A percentile compares a stretch with the other conserved stretches of the same genome.
Conservation (phyloP, 2,329 filamentous ascomycete species). For the Nannizziopsis barbatae region DNA sequence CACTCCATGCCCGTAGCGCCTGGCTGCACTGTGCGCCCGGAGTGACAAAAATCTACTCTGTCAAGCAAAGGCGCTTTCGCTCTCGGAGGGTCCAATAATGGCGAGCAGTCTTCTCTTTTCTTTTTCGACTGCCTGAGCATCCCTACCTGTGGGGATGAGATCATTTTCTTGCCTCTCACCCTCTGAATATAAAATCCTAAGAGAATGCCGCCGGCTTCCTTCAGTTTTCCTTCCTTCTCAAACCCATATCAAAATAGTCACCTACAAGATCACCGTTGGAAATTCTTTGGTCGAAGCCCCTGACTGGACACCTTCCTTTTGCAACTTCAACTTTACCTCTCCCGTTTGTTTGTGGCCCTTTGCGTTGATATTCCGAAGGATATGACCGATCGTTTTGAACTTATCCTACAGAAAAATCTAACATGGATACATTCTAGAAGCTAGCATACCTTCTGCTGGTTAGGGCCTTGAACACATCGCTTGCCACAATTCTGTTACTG, state of each 20-base stretch:
- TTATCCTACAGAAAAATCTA: conserved; percentile 12
- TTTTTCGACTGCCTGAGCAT: conserved; percentile 4
- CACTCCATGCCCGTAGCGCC: neutral
- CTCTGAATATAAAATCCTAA: neutral
- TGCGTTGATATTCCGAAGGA: conserved; percentile 9
- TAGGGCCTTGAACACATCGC: neutral
- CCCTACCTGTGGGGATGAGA: neutral
- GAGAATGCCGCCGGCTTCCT: neutral
- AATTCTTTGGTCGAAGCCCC: conserved; percentile 8
- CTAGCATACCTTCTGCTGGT: neutral
- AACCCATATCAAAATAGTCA: neutral
- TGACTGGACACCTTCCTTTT: neutral
- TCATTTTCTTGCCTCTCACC: neutral
- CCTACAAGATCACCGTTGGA: conserved; percentile 6
- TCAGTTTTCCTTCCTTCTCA: neutral
- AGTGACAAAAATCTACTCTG: neutral
- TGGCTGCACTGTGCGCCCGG: neutral
- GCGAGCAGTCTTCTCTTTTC: neutral
- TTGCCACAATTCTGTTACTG: conserved; percentile 2
- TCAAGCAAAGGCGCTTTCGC: conserved; percentile 1
- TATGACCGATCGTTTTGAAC: conserved; percentile 15
- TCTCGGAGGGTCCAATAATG: conserved; percentile 1
- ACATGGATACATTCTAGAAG: conserved; percentile 13
- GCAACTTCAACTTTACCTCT: neutral
- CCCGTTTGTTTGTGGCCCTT: neutral